Evolutionary conservation across 306 rosid genomes (phyloP), one percentile per base, ranked within the genome.

Genomic region (Cicer bijugum): DNA sequence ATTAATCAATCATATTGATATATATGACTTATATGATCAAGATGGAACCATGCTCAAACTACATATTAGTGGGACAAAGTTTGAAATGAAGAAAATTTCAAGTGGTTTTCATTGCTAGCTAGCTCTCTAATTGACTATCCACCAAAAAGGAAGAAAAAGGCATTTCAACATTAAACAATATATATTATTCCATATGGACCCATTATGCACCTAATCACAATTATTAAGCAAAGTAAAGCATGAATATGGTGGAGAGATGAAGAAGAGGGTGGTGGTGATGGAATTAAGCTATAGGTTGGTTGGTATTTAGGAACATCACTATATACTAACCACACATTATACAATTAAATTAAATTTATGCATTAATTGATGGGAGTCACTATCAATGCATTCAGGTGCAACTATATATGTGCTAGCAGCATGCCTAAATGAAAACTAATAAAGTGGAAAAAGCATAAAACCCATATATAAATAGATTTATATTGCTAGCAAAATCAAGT

Each of bases 201-300:
- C 97, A 84, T 85, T 33, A 11, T 77, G 80, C 72, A 80, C 69
- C 84, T 81, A 72, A 76, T 78, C 83, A 82, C 83, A 76, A 77
- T 80, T 73, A 84, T 77, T 77, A 76, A 77, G 73, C 74, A 9
- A 74, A 75, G 56, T 68, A 68, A 78, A 84, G 81, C 78, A 74
- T 15, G 44, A 81, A 78, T 76, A 75, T 75, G 84, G 88, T 86
- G 90, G 87, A 86, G 86, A 86, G 81, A 60, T 80, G 85, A 76
- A 83, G 83, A 57, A 60, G 84, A 84, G 66, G 82, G 67, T 33
- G 84, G 75, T 77, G 83, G 74, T 71, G 75, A 67, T 80, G 33
- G 4, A 59, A 28, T 17, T 33, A 59, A 55, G 65, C 65, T 59
- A 59, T 59, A 75, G 78, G 80, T 70, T 84, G 80, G 47, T 69